Evolutionary conservation across 192 early-diverging fungal species (phyloP).

Genomic region (Linnemannia zychae): DNA sequence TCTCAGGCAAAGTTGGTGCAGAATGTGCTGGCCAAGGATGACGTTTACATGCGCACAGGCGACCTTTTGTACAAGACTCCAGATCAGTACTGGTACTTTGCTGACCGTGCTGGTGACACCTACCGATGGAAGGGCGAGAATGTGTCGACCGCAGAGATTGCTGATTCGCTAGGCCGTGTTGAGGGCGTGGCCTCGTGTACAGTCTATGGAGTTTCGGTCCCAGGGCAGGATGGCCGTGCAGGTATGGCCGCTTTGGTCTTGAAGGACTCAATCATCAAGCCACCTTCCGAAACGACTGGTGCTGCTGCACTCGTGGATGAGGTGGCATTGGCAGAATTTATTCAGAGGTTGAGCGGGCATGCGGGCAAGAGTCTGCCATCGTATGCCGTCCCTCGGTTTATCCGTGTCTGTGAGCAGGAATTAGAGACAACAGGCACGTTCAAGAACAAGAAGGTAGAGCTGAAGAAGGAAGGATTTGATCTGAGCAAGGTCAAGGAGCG

Average conservation of each 20-base stretch:
- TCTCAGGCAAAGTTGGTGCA: slow-evolving; percentile 65
- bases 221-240: slow-evolving; percentile 72
- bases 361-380: slow-evolving; percentile 60
- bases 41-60: slow-evolving; percentile 70
- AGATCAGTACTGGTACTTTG: slow-evolving; percentile 74
- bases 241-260: slow-evolving; percentile 77
- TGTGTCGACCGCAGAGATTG: slow-evolving; percentile 73
- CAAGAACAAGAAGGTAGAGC: slow-evolving; percentile 49
- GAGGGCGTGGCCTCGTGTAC: slow-evolving; percentile 70
- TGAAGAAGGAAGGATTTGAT: slow-evolving; percentile 47
- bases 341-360: slow-evolving; percentile 54
- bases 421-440: slow-evolving; percentile 49
- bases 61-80: slow-evolving; percentile 67
- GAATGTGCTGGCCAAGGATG: slow-evolving; percentile 72
- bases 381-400: slow-evolving; percentile 76
- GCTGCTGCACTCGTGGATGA: slow-evolving; percentile 16
- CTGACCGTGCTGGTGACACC: slow-evolving; percentile 79
- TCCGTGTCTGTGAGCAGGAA: slow-evolving; percentile 65
- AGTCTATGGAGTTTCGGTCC: slow-evolving; percentile 74
- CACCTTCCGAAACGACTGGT: neutral
- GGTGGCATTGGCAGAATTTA: slow-evolving; percentile 28
- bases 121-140: slow-evolving; percentile 81
- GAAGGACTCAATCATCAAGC: slow-evolving; percentile 55
- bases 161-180: slow-evolving; percentile 63
- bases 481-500: slow-evolving; percentile 35